Evolutionary conservation across 2,329 filamentous ascomycete genomes (phyloP).

Genomic region (Geoglossum cookeanum): DNA sequence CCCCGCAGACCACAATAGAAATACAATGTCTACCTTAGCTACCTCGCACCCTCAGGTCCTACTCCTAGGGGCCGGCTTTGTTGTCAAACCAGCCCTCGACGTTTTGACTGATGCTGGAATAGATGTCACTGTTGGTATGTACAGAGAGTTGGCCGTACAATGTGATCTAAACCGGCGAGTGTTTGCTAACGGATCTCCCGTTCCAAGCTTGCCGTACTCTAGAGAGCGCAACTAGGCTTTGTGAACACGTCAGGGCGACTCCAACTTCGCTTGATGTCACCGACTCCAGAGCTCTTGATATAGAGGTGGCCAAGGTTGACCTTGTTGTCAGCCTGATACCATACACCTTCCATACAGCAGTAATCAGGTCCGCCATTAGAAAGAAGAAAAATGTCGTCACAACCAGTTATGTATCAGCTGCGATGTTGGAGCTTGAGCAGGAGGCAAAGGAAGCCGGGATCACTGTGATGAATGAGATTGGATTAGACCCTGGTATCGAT

Average conservation of each 20-base stretch:
- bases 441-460: slow-evolving; percentile 78
- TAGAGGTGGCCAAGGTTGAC: slow-evolving; percentile 60
- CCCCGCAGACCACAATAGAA: too few relatives aligned
- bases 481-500: slow-evolving; percentile 53
- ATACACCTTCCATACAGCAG: slow-evolving; percentile 71
- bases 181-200: neutral
- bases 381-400: slow-evolving; percentile 94
- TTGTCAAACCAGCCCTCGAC: slow-evolving; percentile 38
- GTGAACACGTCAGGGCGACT: slow-evolving; percentile 47
- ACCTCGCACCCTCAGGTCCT: slow-evolving; percentile 22
- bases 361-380: slow-evolving; percentile 86
- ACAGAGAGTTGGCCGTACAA: neutral
- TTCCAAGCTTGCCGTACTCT: slow-evolving; percentile 79
- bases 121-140: slow-evolving; percentile 35
- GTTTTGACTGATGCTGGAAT: slow-evolving; percentile 37
- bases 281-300: slow-evolving; percentile 57
- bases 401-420: slow-evolving; percentile 79
- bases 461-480: slow-evolving; percentile 96
- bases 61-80: slow-evolving; percentile 33
- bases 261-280: slow-evolving; percentile 74
- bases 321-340: slow-evolving; percentile 71
- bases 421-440: slow-evolving; percentile 76
- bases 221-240: slow-evolving; percentile 55
- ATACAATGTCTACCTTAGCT: neutral
- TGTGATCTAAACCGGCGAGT: neutral